Percentiles rank a stretch among this genome's conserved stretches.
Evolutionary conservation across 1,284 basidiomycete genomes (phyloP).

Genomic region (Cutaneotrichosporon sp.): DNA sequence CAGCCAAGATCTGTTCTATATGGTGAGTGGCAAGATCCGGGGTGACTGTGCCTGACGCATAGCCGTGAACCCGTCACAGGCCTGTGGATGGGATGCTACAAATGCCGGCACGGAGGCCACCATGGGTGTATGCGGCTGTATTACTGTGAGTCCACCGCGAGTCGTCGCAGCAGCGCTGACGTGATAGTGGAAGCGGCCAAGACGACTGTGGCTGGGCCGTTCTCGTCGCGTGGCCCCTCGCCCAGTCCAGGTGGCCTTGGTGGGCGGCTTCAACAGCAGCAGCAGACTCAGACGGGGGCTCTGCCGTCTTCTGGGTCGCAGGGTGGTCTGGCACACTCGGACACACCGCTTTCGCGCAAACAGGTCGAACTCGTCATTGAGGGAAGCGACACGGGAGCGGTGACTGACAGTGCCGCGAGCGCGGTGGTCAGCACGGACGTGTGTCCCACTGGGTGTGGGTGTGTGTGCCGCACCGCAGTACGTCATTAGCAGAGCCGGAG

Average conservation of each 20-base stretch:
- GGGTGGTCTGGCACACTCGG: neutral
- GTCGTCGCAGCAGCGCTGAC: neutral
- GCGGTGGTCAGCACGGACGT: conserved; percentile 20
- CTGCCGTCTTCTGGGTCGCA: no score
- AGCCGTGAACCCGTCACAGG: conserved; percentile 36
- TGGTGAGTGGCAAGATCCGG: conserved; percentile 25
- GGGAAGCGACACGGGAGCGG: neutral
- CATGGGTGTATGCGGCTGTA: conserved; percentile 36
- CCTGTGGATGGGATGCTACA: conserved; percentile 36
- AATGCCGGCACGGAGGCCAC: conserved; percentile 42
- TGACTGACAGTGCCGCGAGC: neutral
- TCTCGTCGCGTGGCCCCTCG: conserved; percentile 1
- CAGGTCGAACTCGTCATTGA: neutral
- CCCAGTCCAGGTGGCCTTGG: neutral
- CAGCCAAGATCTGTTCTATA: conserved; percentile 32
- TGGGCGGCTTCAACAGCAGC: neutral
- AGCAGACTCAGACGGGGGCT: no score
- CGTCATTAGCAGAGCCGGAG: neutral
- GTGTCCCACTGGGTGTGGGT: conserved; percentile 42
- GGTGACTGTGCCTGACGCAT: conserved; percentile 2
- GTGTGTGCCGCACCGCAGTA: conserved; percentile 25
- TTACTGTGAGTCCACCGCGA: conserved; percentile 24
- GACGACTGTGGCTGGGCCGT: neutral
- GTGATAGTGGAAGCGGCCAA: conserved; percentile 7
- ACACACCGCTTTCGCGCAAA: neutral